Percentiles rank a stretch among this genome's conserved stretches.
These are phyloP conservation scores for Pseudogymnoascus pannorum DNA, from an alignment of 2,329 filamentous ascomycete genomes.

Conservation along the genomic window DNA sequence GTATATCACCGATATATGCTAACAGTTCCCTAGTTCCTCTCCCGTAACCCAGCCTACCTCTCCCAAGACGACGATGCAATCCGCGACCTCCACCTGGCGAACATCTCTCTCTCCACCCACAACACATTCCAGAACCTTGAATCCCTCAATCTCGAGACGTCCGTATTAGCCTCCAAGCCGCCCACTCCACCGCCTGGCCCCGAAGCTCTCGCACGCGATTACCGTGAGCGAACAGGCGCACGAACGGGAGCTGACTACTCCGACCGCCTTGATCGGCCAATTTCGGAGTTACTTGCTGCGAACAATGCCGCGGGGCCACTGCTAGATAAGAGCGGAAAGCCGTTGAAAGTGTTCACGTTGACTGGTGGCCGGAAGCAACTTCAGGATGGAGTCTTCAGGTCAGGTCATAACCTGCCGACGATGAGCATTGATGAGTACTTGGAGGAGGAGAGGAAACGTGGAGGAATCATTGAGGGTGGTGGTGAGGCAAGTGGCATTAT, in stretches of 20 bases:
- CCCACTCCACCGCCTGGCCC: slow-evolving; percentile 37
- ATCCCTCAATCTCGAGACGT: slow-evolving; percentile 72
- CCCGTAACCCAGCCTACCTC: slow-evolving; percentile 49
- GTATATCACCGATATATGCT: slow-evolving; percentile 19
- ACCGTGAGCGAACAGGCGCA: slow-evolving; percentile 37
- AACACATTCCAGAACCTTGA: slow-evolving; percentile 83
- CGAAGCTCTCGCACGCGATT: slow-evolving; percentile 39
- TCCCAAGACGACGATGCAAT: slow-evolving; percentile 80
- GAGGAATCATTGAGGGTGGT: slow-evolving; percentile 86
- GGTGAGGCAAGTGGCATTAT: slow-evolving; percentile 64
- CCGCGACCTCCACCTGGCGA: slow-evolving; percentile 69
- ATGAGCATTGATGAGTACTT: slow-evolving; percentile 98
- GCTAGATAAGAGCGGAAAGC: slow-evolving; percentile 71
- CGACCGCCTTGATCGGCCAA: slow-evolving; percentile 64
- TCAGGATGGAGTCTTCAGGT: slow-evolving; percentile 73
- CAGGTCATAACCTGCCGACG: slow-evolving; percentile 88
- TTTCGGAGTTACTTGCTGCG: slow-evolving; percentile 43
- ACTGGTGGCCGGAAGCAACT: slow-evolving; percentile 69
- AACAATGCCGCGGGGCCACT: slow-evolving; percentile 58
- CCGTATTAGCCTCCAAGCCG: slow-evolving; percentile 72
- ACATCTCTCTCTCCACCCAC: slow-evolving; percentile 66
- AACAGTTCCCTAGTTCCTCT: slow-evolving; percentile 44
- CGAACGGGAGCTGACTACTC: slow-evolving; percentile 48
- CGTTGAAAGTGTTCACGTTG: slow-evolving; percentile 84
- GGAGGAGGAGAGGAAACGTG: slow-evolving; percentile 77